Percentiles rank a stretch among this genome's conserved stretches.
phyloP scores from a whole-genome alignment of 1,139 yeast species.

The Geotrichum carabidarum region DNA sequence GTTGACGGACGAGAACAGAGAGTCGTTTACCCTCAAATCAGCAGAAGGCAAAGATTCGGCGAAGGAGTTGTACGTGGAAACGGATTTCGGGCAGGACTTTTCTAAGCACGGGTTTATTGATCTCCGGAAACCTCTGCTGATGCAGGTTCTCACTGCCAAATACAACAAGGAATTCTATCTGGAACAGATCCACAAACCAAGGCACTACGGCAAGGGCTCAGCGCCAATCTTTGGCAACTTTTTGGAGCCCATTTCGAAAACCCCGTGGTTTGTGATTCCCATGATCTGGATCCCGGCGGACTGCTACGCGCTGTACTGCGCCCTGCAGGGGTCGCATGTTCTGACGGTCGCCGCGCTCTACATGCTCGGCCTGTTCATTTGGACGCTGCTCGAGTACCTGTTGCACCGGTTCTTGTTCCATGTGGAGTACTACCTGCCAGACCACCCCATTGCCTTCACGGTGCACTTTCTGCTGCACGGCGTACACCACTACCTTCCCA shows the following conservation, averaged over 20 bases:
- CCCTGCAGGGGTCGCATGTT: constrained; percentile 32
- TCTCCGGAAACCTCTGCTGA: constrained; percentile 69
- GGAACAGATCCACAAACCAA: constrained; percentile 95
- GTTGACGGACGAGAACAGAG: constrained; percentile 34
- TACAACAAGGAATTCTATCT: constrained; percentile 84
- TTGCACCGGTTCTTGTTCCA: constrained; percentile 92
- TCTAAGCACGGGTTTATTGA: constrained; percentile 81
- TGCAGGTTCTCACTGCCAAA: constrained; percentile 68
- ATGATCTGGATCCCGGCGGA: constrained; percentile 81
- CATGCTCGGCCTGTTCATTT: constrained; percentile 69
- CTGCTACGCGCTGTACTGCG: constrained; percentile 44
- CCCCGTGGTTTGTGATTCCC: constrained; percentile 86
- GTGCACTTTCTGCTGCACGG: constrained; percentile 91
- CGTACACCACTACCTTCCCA: constrained; percentile 93
- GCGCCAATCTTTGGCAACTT: constrained; percentile 81
- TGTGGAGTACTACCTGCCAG: constrained; percentile 79
- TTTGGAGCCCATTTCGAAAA: constrained; percentile 62
- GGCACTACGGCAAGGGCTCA: constrained; percentile 87
- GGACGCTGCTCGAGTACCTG: constrained; percentile 87
- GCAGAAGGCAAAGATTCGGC: constrained; percentile 40
- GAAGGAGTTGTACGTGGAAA: constrained; percentile 65
- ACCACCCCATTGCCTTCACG: constrained; percentile 66
- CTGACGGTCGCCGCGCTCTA: constrained; percentile 35
- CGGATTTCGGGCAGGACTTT: constrained; percentile 69
- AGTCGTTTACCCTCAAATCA: constrained; percentile 24